Base-by-base conservation (phyloP, 805 yeast species). In the Kodamaea laetipori region DNA sequence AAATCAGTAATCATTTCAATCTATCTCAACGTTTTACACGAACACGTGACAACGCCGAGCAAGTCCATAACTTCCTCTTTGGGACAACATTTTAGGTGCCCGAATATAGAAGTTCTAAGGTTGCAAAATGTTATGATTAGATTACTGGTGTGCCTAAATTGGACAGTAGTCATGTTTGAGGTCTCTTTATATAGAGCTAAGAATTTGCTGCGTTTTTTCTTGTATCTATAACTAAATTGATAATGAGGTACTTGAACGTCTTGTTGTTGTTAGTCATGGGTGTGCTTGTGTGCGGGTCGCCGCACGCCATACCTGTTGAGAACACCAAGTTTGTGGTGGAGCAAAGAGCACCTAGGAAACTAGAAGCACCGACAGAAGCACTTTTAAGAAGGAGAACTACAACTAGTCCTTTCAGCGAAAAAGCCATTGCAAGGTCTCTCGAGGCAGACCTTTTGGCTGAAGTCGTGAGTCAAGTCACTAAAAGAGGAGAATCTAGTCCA, bases 301-400 rank as follows among this genome's bases (percentile, higher is more conserved):
- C 66, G 5, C 25, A 40, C 10, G 60, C 56, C 31, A 37, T 39
- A 7, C 60, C 64, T 1, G 53, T 54, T n/a, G 50, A 47, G 5
- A 49, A 51, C 9, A 32, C 57, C 24, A 28, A 47, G 12, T 55
- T 54, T 33, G 55, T 54, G 11, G 38, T 60, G 6, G 24, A 9
- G 12, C 27, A 27, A 33, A 41, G 35, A 26, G 44, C n/a, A 39
- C 24, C 11, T 24, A 33, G 16, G 18, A 38, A 4, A 28, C 43
- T 6, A 41, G 63, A 4, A 43, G 68, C 27, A 16, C 21, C 27
- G 41, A 42, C 27, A n/a, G n/a, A n/a, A n/a, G n/a, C n/a, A 18
- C 33, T 5, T 12, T 39, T 17, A 24, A 35, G 12, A 34, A 48
- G 4, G 24, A 21, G 24, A 21, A 6, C 24, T 8, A 21, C 24